Conservation (phyloP, 345 rosid species). For the Dipteronia sinensis region DNA sequence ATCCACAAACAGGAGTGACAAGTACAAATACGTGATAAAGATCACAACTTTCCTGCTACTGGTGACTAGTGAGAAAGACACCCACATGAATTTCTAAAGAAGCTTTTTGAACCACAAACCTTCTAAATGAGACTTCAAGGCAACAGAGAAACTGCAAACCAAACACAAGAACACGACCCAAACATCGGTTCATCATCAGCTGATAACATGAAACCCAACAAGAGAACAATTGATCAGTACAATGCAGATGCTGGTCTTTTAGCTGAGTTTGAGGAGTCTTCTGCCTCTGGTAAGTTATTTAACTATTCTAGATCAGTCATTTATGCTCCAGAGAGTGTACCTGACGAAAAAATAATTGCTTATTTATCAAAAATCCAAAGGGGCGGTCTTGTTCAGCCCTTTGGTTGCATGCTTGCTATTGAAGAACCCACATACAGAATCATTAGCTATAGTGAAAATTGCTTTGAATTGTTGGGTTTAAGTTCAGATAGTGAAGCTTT, state of each 20-base stretch:
- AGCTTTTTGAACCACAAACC: background rate
- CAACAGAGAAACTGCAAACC: conserved; percentile 17
- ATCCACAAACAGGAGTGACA: conserved; percentile 17
- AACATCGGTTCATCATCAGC: conserved; percentile 39
- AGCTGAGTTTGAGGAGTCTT: conserved; percentile 73
- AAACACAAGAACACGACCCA: background rate
- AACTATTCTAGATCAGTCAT: conserved; percentile 66
- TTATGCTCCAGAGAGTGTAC: conserved; percentile 44
- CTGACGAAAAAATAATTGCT: conserved; percentile 70
- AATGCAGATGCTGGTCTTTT: conserved; percentile 73
- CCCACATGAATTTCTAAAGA: conserved; percentile 16
- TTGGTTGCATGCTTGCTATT: conserved; percentile 75
- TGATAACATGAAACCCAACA: conserved; percentile 49
- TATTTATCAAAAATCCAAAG: conserved; percentile 71
- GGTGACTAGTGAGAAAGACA: background rate
- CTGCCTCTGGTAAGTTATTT: conserved; percentile 64
- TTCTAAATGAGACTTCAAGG: conserved; percentile 18
- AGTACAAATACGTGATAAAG: conserved; percentile 21
- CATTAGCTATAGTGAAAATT: conserved; percentile 67
- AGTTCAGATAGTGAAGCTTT: conserved; percentile 15
- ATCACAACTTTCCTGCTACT: conserved; percentile 11
- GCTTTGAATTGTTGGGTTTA: conserved; percentile 53
- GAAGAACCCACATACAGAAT: conserved; percentile 65
- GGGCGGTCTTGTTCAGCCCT: conserved; percentile 80
- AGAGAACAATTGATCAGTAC: conserved; percentile 59